Base-by-base conservation (phyloP, 2,329 filamentous ascomycete species). In the Exserohilum rostratum region DNA sequence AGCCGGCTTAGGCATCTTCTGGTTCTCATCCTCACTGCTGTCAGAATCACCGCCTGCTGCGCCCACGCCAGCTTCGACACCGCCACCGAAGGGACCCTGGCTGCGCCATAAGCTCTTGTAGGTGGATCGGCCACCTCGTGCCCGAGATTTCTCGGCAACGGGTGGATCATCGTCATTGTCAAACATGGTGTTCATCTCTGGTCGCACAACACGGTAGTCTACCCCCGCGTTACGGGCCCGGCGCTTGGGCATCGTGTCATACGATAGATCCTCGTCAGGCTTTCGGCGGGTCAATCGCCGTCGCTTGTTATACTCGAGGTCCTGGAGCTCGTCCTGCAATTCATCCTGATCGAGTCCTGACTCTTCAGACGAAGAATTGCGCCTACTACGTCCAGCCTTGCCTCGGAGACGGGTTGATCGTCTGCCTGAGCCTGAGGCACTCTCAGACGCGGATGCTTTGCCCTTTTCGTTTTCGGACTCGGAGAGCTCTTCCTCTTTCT, bases 11-110 rank as follows among this genome's bases (percentile, higher is more conserved):
- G 74, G 70, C 67, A 82, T 85, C 55, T 89, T 85, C 60, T 87
- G 86, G 60, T 86, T 86, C 69, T 99, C 95, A 64, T 99, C 95
- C 66, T 99, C 95, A 72, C 95, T 99, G 74, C 92, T 97, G 72
- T 99, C 95, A 5, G 93, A 96, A 67, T 98, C 95, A 7, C 87
- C 90, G 48, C 88, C 92, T 57, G 86, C 85, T 18, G 90, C 90
- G 11, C 85, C 89, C 51, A 88, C 89, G 1, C 90, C 91, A 13
- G 91, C 85, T 31, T 90, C 90, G 38, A 88, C 87, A 40, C 90
- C 90, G 37, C 95, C 92, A 54, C 92, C 95, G 75, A 99, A 98
- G 2, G 95, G 95, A 7, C 95, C 95, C 70, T 89, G 91, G 0
- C 92, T 96, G 18, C 91, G 92, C 76, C 96, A 93, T 29, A 98